Conservation (phyloP, 768 basidiomycete species). For the Russula sp. region DNA sequence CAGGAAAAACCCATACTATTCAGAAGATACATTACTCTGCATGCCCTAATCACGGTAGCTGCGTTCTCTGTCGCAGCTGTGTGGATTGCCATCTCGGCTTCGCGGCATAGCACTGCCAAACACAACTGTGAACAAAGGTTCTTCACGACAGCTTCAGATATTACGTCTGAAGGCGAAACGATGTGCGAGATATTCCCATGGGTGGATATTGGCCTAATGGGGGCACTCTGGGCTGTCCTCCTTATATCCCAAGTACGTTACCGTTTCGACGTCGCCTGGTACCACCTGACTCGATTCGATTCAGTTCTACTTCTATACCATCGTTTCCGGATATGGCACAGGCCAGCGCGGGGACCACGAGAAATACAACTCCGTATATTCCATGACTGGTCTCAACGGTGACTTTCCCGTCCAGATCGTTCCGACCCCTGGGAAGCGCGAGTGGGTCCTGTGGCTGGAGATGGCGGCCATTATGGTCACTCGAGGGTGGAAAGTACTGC, state of each 20-base stretch:
- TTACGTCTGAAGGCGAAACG: slow-evolving; percentile 54
- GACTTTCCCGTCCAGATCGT: slow-evolving; percentile 65
- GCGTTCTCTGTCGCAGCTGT: slow-evolving; percentile 76
- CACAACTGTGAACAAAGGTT: slow-evolving; percentile 59
- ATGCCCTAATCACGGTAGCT: slow-evolving; percentile 50
- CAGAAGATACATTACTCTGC: slow-evolving; percentile 65
- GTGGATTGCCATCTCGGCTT: slow-evolving; percentile 79
- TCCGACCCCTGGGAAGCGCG: slow-evolving; percentile 70
- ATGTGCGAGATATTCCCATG: slow-evolving; percentile 90
- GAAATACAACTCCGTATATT: slow-evolving; percentile 72
- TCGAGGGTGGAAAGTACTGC: slow-evolving; percentile 20
- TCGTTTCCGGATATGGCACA: slow-evolving; percentile 62
- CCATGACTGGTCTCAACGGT: slow-evolving; percentile 49
- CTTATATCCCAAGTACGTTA: slow-evolving; percentile 68
- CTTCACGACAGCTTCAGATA: slow-evolving; percentile 43
- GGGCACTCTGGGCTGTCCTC: slow-evolving; percentile 78
- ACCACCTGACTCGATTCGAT: slow-evolving; percentile 32
- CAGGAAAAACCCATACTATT: slow-evolving; percentile 68
- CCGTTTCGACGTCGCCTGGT: slow-evolving; percentile 34
- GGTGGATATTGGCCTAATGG: slow-evolving; percentile 92
- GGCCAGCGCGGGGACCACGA: slow-evolving; percentile 78
- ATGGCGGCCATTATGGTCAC: slow-evolving; percentile 24
- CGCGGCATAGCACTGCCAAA: slow-evolving; percentile 70
- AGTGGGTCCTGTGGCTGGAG: slow-evolving; percentile 32
- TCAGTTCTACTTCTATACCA: slow-evolving; percentile 49